Conservation (phyloP, 2,329 filamentous ascomycete genomes). For the Scedosporium aurantiacum region DNA sequence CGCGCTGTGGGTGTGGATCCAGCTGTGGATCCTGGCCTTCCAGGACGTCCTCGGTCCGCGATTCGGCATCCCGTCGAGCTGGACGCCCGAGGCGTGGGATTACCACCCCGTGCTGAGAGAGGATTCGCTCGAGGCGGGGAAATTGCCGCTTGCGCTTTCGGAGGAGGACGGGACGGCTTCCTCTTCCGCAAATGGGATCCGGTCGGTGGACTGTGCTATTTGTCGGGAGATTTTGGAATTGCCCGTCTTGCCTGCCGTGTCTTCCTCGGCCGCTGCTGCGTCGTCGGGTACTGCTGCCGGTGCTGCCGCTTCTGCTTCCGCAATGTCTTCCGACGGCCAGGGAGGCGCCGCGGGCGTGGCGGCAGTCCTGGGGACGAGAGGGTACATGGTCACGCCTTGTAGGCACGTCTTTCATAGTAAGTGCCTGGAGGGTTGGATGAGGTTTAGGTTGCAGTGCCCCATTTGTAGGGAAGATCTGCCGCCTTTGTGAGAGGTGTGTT, state of each 20-base stretch:
- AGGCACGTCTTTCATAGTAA: conserved; percentile 88
- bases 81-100: conserved; percentile 72
- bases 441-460: conserved; percentile 83
- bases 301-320: not conserved
- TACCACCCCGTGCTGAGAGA: conserved; percentile 85
- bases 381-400: conserved; percentile 97
- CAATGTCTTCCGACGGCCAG: not conserved
- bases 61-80: conserved; percentile 66
- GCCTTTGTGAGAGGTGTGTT: conserved; percentile 36
- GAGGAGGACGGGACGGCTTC: not conserved
- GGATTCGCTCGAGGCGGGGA: conserved; percentile 69
- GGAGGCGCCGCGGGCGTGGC: conserved; percentile 44
- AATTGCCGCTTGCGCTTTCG: conserved; percentile 51
- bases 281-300: not conserved
- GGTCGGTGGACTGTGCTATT: conserved; percentile 82
- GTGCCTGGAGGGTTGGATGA: conserved; percentile 94
- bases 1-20: conserved; percentile 74
- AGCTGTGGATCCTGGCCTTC: conserved; percentile 64
- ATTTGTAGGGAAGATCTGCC: conserved; percentile 88
- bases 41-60: conserved; percentile 82
- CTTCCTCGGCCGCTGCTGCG: not conserved
- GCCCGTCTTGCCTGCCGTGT: conserved; percentile 56
- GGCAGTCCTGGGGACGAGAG: conserved; percentile 64
- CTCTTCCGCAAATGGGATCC: conserved; percentile 10
- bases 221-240: conserved; percentile 89